Conservation (phyloP, 2,329 filamentous ascomycete species). For the Paecilomyces niveus region DNA sequence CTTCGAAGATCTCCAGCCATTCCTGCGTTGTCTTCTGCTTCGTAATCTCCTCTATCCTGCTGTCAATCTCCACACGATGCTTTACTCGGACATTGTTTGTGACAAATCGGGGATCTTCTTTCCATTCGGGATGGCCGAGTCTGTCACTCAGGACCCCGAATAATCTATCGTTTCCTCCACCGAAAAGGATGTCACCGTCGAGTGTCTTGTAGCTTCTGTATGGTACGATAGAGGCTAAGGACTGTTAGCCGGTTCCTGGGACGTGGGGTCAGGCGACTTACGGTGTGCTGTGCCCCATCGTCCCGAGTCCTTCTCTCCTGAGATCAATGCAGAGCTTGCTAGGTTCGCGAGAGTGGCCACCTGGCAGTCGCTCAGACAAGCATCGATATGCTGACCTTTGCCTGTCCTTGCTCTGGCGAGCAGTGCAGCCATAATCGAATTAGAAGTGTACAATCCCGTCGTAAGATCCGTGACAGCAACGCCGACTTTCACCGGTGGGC, state of each 20-base stretch:
- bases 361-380: slow-evolving; percentile 86
- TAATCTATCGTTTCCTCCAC: slow-evolving; percentile 57
- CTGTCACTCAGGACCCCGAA: slow-evolving; percentile 54
- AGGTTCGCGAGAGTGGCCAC: slow-evolving; percentile 93
- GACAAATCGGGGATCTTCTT: slow-evolving; percentile 47
- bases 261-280: slow-evolving; percentile 31
- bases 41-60: slow-evolving; percentile 69
- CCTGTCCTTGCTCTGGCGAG: slow-evolving; percentile 68
- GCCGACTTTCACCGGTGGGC: slow-evolving; percentile 91
- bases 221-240: slow-evolving; percentile 83
- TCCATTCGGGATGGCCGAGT: slow-evolving; percentile 53
- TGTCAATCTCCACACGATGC: slow-evolving; percentile 70
- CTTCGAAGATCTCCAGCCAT: slow-evolving; percentile 81
- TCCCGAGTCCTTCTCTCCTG: slow-evolving; percentile 77
- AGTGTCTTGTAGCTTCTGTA: slow-evolving; percentile 72
- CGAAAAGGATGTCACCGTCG: slow-evolving; percentile 57
- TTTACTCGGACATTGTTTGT: slow-evolving; percentile 54
- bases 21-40: slow-evolving; percentile 72
- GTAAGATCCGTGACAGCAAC: slow-evolving; percentile 96
- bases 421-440: slow-evolving; percentile 89
- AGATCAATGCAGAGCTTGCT: slow-evolving; percentile 83
- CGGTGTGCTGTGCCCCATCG: slow-evolving; percentile 96
- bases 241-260: slow-evolving; percentile 18
- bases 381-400: slow-evolving; percentile 85
- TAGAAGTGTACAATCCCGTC: slow-evolving; percentile 89